Conservation (phyloP, 2,329 filamentous ascomycete genomes). For the Hymenoscyphus linearis region DNA sequence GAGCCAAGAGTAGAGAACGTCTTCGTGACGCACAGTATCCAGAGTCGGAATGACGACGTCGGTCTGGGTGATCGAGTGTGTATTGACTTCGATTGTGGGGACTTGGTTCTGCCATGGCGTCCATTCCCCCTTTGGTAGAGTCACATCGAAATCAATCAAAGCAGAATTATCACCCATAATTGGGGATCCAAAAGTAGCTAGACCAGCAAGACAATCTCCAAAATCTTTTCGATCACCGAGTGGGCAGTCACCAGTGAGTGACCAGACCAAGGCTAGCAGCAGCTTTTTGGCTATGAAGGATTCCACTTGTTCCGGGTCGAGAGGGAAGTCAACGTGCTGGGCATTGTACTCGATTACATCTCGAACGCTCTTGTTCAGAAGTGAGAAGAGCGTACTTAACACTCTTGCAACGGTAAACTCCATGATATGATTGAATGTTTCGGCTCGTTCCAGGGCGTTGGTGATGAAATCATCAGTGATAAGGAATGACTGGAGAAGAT, state of each 20-base stretch:
- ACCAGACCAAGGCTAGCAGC: constrained; percentile 88
- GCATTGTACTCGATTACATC: constrained; percentile 94
- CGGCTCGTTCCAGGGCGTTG: constrained; percentile 70
- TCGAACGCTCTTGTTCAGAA: constrained; percentile 89
- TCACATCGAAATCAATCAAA: constrained; percentile 93
- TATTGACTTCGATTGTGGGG: constrained; percentile 92
- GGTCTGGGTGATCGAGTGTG: constrained; percentile 94
- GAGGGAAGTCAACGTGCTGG: constrained; percentile 87
- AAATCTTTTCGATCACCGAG: constrained; percentile 82
- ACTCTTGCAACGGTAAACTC: constrained; percentile 90
- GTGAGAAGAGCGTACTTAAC: constrained; percentile 87
- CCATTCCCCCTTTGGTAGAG: constrained; percentile 84
- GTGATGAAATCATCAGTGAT: constrained; percentile 75
- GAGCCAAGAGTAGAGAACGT: constrained; percentile 99
- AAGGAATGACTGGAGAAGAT: constrained; percentile 70
- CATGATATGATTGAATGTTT: constrained; percentile 91
- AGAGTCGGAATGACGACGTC: constrained; percentile 97
- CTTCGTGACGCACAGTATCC: constrained; percentile 95
- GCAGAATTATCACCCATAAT: constrained; percentile 72
- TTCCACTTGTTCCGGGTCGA: constrained; percentile 86
- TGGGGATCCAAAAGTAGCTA: constrained; percentile 83
- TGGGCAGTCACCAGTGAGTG: constrained; percentile 90
- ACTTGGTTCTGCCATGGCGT: constrained; percentile 91
- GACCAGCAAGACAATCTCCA: constrained; percentile 74
- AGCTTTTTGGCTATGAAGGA: constrained; percentile 90